A percentile compares a stretch with the other conserved stretches of the same genome.
These are phyloP conservation scores for Ammopiptanthus mongolicus DNA, from an alignment of 306 rosid species.

Conservation along the genomic window DNA sequence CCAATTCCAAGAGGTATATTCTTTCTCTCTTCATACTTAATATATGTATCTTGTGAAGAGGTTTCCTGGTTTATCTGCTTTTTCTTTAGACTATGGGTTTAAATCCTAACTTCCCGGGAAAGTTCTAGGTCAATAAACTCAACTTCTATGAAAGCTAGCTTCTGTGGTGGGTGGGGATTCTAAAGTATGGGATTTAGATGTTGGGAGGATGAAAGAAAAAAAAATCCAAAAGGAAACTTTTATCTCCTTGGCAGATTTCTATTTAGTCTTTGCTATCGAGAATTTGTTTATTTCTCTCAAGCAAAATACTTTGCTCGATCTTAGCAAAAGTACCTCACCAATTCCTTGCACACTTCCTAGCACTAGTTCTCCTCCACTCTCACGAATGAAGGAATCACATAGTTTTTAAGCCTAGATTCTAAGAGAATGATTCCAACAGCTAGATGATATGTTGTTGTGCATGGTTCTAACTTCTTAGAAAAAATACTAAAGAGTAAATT, in stretches of 20 bases:
- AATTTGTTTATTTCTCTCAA: not conserved
- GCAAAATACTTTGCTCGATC: not conserved
- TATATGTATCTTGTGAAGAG: not conserved
- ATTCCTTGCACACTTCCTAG: constrained; percentile 4
- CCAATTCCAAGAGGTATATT: constrained; percentile 77
- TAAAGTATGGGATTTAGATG: not conserved
- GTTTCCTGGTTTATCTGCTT: not conserved
- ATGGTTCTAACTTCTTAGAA: not conserved
- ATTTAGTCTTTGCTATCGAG: not conserved
- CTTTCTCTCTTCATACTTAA: not conserved
- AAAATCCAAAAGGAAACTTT: not conserved
- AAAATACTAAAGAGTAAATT: not conserved
- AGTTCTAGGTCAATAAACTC: not conserved
- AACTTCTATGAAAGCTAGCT: not conserved
- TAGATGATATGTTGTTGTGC: not conserved
- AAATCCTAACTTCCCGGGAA: not conserved
- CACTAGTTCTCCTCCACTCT: not conserved
- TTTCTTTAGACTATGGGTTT: not conserved
- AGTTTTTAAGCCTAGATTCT: not conserved
- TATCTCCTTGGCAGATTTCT: constrained; percentile 6
- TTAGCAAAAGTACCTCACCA: not conserved
- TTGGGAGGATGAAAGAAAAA: not conserved
- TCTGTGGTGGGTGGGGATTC: not conserved
- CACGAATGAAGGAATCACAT: not conserved
- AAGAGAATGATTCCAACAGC: not conserved